These are phyloP conservation scores for Mrakia gelida DNA, from an alignment of 768 basidiomycete species.

Conservation along the genomic window DNA sequence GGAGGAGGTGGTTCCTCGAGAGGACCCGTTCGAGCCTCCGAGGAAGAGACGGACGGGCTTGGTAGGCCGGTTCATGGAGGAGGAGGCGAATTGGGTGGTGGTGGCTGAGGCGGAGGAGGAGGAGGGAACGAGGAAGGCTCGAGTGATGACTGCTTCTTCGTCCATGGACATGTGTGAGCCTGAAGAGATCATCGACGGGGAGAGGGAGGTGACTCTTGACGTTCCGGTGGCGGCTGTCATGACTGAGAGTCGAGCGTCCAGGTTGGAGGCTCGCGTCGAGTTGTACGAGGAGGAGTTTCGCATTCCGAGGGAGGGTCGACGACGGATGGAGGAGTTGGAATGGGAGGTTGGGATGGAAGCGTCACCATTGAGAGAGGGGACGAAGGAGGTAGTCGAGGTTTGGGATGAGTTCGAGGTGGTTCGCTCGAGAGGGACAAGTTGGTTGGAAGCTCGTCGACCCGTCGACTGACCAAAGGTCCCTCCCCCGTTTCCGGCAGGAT, in stretches of 20 bases:
- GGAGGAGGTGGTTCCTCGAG: neutral
- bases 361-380: neutral
- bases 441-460: neutral
- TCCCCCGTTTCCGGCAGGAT: neutral
- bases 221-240: neutral
- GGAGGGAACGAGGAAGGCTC: conserved; percentile 5
- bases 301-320: neutral
- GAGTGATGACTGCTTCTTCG: conserved; percentile 15
- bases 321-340: neutral
- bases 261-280: neutral
- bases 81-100: neutral
- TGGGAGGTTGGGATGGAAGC: neutral
- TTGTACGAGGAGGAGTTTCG: neutral
- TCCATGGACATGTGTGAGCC: conserved; percentile 3
- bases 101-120: neutral
- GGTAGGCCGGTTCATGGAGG: neutral
- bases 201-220: neutral
- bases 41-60: conserved; percentile 7
- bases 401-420: neutral
- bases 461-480: neutral
- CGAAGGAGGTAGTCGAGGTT: neutral
- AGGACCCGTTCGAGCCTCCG: neutral
- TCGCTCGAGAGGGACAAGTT: neutral
- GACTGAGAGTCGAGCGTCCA: neutral
- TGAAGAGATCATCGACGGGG: neutral